Conservation (phyloP, 2,329 filamentous ascomycete species). For the Diaporthe vexans region DNA sequence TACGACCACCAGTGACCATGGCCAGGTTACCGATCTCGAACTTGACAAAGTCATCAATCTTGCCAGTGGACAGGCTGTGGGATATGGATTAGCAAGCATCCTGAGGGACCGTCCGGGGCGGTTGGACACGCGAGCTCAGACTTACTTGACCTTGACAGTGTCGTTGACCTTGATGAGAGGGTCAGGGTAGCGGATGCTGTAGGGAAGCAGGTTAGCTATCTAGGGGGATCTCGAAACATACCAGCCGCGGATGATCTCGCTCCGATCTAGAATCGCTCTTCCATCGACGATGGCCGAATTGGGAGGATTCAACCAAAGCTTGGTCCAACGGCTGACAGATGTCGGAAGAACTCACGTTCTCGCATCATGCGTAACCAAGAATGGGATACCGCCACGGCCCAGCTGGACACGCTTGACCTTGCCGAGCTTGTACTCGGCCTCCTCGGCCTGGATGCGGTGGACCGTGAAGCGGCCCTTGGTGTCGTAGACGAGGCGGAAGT, state of each 20-base stretch:
- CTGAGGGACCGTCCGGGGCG: no score
- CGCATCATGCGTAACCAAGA: slow-evolving; percentile 99
- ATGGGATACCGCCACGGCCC: slow-evolving; percentile 99
- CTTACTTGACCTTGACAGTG: slow-evolving; percentile 94
- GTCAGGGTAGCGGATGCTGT: slow-evolving; percentile 99
- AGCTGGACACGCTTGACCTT: slow-evolving; percentile 99
- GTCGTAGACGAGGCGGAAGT: slow-evolving; percentile 99
- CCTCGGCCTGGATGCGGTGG: slow-evolving; percentile 98
- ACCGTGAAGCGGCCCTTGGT: slow-evolving; percentile 99
- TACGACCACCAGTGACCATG: slow-evolving; percentile 99
- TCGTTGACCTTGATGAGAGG: slow-evolving; percentile 99
- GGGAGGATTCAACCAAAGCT: slow-evolving; percentile 84
- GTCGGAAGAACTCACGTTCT: slow-evolving; percentile 99
- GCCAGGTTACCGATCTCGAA: slow-evolving; percentile 98
- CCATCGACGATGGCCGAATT: slow-evolving; percentile 12
- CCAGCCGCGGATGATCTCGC: slow-evolving; percentile 65
- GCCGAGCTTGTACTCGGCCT: slow-evolving; percentile 99
- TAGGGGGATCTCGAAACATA: slow-evolving; percentile 58
- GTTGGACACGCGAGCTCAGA: neutral
- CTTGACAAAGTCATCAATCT: slow-evolving; percentile 98
- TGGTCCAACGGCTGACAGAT: slow-evolving; percentile 99
- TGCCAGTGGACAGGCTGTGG: slow-evolving; percentile 82
- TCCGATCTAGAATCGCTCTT: slow-evolving; percentile 45
- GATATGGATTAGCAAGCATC: neutral
- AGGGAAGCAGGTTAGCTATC: slow-evolving; percentile 55